A percentile compares a stretch with the other conserved stretches of the same genome.
Evolutionary conservation across 2,329 filamentous ascomycete genomes (phyloP).

Genomic region (Sporothrix pseudoabietina): DNA sequence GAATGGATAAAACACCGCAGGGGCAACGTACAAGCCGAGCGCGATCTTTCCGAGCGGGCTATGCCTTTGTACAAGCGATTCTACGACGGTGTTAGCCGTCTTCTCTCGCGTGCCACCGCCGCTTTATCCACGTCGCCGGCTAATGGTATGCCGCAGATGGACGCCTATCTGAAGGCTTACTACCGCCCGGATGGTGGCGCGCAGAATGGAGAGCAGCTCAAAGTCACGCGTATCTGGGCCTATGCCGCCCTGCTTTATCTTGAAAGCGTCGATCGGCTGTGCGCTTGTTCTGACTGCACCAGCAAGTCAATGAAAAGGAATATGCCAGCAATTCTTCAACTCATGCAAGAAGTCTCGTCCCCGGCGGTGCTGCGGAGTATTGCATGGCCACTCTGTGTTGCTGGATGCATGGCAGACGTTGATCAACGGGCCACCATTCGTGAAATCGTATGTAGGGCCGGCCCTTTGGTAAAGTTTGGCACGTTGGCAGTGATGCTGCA

Average conservation of each 20-base stretch:
- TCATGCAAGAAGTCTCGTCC: neutral
- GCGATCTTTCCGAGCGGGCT: neutral
- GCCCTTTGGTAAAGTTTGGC: neutral
- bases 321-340: neutral
- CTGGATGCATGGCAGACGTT: neutral
- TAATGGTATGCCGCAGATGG: neutral
- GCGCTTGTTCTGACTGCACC: neutral
- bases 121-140: neutral
- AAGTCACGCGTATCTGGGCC: neutral
- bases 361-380: neutral
- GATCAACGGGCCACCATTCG: neutral
- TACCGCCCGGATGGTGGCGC: neutral
- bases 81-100: neutral
- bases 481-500: neutral
- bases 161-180: neutral
- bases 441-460: neutral
- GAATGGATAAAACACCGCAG: no score
- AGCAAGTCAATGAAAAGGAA: neutral
- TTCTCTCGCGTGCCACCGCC: no score
- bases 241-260: neutral
- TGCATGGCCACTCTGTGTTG: neutral
- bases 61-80: neutral
- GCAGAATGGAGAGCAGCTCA: neutral
- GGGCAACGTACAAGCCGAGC: no score
- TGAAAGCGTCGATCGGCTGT: neutral